phyloP scores from a whole-genome alignment of 2,329 filamentous ascomycete genomes.

The Botryotinia calthae region DNA sequence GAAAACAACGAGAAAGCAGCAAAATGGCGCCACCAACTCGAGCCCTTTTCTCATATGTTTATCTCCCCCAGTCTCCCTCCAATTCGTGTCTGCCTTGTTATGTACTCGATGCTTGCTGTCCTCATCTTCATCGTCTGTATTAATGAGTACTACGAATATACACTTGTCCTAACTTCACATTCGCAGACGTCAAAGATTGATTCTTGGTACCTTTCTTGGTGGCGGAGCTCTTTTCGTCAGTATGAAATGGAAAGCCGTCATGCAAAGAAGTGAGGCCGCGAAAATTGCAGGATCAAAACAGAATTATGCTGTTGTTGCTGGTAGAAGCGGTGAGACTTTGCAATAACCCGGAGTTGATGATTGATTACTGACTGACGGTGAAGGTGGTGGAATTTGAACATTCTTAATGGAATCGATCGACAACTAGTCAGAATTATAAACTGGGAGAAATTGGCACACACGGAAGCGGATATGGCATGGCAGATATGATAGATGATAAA shows the following conservation, averaged over 20 bases:
- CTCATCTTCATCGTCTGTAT: background rate
- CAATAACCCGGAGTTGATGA: background rate
- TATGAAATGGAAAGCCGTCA: constrained; percentile 38
- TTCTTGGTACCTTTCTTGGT: constrained; percentile 35
- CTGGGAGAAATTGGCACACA: background rate
- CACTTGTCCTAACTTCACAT: constrained; percentile 21
- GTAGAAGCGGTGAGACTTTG: constrained; percentile 35
- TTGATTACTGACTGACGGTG: constrained; percentile 1
- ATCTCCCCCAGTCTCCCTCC: background rate
- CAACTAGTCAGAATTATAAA: background rate
- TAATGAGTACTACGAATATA: background rate
- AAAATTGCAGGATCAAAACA: constrained; percentile 35
- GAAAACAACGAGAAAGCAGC: background rate
- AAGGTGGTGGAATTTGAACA: constrained; percentile 16
- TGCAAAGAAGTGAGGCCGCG: constrained; percentile 37
- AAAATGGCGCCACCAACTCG: constrained; percentile 19
- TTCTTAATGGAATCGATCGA: background rate
- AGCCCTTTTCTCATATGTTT: constrained; percentile 19
- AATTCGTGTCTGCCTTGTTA: background rate
- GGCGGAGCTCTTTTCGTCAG: constrained; percentile 34
- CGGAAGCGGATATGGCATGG: background rate
- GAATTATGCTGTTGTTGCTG: constrained; percentile 35
- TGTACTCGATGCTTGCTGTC: background rate
- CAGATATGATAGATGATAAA: background rate
- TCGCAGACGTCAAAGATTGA: constrained; percentile 32